These are phyloP conservation scores for Endoconidiophora laricicola DNA, from an alignment of 2,329 filamentous ascomycete species.

Conservation along the genomic window DNA sequence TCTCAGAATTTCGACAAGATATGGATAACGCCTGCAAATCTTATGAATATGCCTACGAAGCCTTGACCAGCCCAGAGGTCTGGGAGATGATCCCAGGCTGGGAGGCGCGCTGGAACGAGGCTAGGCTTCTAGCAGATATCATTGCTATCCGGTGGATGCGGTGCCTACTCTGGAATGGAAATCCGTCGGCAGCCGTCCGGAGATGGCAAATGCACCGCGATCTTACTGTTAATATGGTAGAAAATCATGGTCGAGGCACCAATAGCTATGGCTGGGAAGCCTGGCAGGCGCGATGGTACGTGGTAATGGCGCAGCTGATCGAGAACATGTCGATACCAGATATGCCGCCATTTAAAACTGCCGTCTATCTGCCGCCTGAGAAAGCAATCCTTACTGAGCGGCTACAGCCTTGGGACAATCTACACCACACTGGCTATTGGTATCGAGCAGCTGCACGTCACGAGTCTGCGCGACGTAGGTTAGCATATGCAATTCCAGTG, in stretches of 20 bases:
- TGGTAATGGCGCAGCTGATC: slow-evolving; percentile 44
- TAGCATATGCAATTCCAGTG: slow-evolving; percentile 41
- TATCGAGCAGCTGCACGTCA: slow-evolving; percentile 44
- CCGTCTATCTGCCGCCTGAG: slow-evolving; percentile 39
- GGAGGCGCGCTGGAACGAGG: slow-evolving; percentile 83
- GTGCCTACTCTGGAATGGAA: slow-evolving; percentile 64
- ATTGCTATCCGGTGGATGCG: slow-evolving; percentile 67
- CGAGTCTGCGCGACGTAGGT: slow-evolving; percentile 31
- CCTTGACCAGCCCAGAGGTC: slow-evolving; percentile 63
- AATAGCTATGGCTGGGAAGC: slow-evolving; percentile 86
- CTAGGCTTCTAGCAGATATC: slow-evolving; percentile 69
- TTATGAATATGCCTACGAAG: slow-evolving; percentile 76
- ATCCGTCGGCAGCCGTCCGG: slow-evolving; percentile 63
- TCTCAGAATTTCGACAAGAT: slow-evolving; percentile 86
- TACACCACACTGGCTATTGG: slow-evolving; percentile 54
- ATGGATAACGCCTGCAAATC: slow-evolving; percentile 74
- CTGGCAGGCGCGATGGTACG: slow-evolving; percentile 66
- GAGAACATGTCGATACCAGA: slow-evolving; percentile 36
- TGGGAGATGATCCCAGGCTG: slow-evolving; percentile 80
- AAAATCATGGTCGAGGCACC: slow-evolving; percentile 69
- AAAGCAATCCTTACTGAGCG: slow-evolving; percentile 41
- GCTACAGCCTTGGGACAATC: slow-evolving; percentile 43
- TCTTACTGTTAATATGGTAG: slow-evolving; percentile 59
- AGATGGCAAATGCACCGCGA: slow-evolving; percentile 66
- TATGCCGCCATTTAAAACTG: slow-evolving; percentile 26